These are phyloP conservation scores for Begonia loranthoides DNA, from an alignment of 306 rosid species.

Conservation along the genomic window DNA sequence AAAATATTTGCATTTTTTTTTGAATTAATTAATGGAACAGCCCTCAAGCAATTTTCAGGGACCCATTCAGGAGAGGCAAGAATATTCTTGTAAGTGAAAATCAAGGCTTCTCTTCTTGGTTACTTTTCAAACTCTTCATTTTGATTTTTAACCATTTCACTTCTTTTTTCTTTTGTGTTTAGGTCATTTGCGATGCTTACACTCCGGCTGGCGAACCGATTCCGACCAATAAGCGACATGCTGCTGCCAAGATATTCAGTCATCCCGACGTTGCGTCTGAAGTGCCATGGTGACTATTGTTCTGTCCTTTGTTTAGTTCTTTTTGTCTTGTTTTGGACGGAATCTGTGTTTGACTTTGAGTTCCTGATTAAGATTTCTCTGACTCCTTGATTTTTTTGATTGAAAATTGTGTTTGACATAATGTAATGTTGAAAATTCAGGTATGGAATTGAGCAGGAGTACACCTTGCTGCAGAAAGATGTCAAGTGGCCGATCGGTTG, in stretches of 20 bases:
- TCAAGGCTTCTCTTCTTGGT: too few species aligned
- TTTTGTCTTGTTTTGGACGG: neutral
- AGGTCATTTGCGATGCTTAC: constrained; percentile 53
- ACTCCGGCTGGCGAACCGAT: constrained; percentile 53
- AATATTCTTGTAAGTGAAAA: constrained; percentile 28
- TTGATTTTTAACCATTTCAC: neutral
- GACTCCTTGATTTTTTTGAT: too few species aligned
- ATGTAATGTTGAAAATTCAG: constrained; percentile 1
- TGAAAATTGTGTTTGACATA: too few species aligned
- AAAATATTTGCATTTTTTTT: neutral
- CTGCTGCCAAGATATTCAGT: constrained; percentile 46
- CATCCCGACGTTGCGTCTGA: constrained; percentile 41
- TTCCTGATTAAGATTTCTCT: too few species aligned
- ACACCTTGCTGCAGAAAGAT: constrained; percentile 46
- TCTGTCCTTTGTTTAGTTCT: too few species aligned
- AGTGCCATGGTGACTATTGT: constrained; percentile 25
- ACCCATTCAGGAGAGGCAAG: constrained; percentile 53
- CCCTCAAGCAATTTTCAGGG: constrained; percentile 54
- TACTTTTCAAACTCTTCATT: neutral
- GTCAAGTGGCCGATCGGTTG: constrained; percentile 50
- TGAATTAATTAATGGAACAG: constrained; percentile 10
- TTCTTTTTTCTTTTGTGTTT: neutral
- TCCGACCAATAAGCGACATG: constrained; percentile 48
- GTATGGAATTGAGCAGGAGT: constrained; percentile 45
- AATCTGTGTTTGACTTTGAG: too few species aligned